Base-by-base conservation (phyloP, 345 rosid species). In the Populus simonii region DNA sequence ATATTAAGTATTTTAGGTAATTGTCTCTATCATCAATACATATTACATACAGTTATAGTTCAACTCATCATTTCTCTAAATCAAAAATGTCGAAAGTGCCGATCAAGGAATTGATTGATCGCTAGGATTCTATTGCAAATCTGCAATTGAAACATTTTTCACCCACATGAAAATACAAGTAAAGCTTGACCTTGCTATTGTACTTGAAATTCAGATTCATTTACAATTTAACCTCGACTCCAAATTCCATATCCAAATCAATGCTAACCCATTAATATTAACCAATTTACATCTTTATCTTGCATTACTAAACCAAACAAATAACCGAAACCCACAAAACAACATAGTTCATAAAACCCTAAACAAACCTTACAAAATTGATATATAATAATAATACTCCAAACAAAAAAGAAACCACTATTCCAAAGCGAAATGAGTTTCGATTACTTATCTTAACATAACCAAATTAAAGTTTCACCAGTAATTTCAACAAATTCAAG, bases 401-500 rank as follows among this genome's bases (percentile, higher is more conserved):
- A 41, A 41, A 41, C 45, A 27, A 4, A 11, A 66, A 2, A 59
- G 15, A 6, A n/a, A 63, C 22, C 47, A 35, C 20, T 18, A 61
- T 51, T 43, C 49, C 22, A 49, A 51, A 22, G 1, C 29, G 2
- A 43, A 5, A 1, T 41, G 45, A 67, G 7, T 67, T 15, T 7
- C 13, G 27, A 66, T 41, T 33, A 35, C 77, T 13, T 57, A n/a
- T 18, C 69, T 55, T 68, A 43, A 27, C 41, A 63, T 6, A 49
- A 65, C 27, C 49, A 23, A 13, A 22, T 41, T 6, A 7, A 38
- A 25, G 36, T 15, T 33, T 13, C 45, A 8, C 23, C 10, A 16
- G 51, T 31, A 36, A 59, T 31, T 10, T 82, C 74, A n/a, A 81
- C 75, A 17, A 76, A 53, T 71, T 87, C 84, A 88, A 55, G 86